Percentiles rank a stretch among this genome's conserved stretches.
Evolutionary conservation across 192 early-diverging fungal genomes (phyloP).

Genomic region (Anaeromyces robustus): DNA sequence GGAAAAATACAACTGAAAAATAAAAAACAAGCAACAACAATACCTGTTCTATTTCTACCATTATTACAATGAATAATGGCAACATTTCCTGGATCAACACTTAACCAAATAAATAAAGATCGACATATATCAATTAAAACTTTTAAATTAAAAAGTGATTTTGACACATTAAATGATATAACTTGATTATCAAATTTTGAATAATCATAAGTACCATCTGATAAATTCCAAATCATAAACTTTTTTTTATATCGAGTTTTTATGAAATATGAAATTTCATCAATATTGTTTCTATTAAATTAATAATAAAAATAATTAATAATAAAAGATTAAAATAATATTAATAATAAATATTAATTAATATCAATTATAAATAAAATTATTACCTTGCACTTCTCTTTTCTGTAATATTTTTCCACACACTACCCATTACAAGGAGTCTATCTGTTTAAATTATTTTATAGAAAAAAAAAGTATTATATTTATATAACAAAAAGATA

Average conservation of each 20-base stretch:
- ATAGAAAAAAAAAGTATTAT: slow-evolving; percentile 16
- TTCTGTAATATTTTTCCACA: background rate
- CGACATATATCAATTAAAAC: slow-evolving; percentile 33
- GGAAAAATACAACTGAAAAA: slow-evolving; percentile 19
- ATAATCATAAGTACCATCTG: slow-evolving; percentile 27
- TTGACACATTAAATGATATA: slow-evolving; percentile 21
- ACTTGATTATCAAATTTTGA: slow-evolving; percentile 26
- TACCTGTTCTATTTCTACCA: slow-evolving; percentile 20
- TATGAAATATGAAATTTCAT: slow-evolving; percentile 27
- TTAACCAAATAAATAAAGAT: slow-evolving; percentile 34
- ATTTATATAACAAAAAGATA: slow-evolving; percentile 25
- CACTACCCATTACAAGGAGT: background rate
- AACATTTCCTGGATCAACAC: slow-evolving; percentile 22
- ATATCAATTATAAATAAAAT: no score
- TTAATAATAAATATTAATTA: no score
- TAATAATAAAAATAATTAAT: background rate
- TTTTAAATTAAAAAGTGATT: slow-evolving; percentile 26
- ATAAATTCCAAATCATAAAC: slow-evolving; percentile 42
- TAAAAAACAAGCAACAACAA: slow-evolving; percentile 30
- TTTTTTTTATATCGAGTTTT: slow-evolving; percentile 21
- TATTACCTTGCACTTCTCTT: background rate
- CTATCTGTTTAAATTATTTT: slow-evolving; percentile 2
- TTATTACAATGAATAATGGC: slow-evolving; percentile 37
- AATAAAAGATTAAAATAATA: background rate
- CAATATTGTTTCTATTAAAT: slow-evolving; percentile 21